phyloP scores from a whole-genome alignment of 352 stramenopile genomes.

The Pythium biforme region DNA sequence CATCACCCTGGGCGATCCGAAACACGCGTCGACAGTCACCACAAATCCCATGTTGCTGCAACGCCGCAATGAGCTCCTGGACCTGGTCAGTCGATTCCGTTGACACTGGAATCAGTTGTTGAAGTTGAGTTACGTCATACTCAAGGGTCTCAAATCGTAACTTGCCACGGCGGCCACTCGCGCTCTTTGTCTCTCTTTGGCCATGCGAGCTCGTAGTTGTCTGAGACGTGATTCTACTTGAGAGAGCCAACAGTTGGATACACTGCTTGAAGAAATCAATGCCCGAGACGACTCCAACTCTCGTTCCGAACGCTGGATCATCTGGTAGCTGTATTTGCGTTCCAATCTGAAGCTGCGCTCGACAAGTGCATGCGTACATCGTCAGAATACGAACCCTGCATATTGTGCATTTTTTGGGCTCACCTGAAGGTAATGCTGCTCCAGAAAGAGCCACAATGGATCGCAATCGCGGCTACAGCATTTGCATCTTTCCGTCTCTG shows the following conservation, averaged over 20 bases:
- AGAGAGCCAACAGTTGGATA: conserved; percentile 9
- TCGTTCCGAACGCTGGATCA: conserved; percentile 13
- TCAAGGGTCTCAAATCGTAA: conserved; percentile 23
- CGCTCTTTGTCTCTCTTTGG: neutral
- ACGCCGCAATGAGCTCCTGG: conserved; percentile 3
- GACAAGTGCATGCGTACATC: neutral
- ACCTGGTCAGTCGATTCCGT: conserved; percentile 5
- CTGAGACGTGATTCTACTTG: neutral
- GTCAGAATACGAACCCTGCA: neutral
- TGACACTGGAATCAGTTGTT: conserved; percentile 30
- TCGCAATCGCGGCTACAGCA: conserved; percentile 15
- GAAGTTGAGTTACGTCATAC: conserved; percentile 30
- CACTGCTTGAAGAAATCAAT: conserved; percentile 11
- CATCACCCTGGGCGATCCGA: conserved; percentile 35
- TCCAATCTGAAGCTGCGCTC: conserved; percentile 5
- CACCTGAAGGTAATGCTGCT: conserved; percentile 8
- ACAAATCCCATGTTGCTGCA: conserved; percentile 48
- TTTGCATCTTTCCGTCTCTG: conserved; percentile 3
- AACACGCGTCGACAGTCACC: conserved; percentile 50
- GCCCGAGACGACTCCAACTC: conserved; percentile 8
- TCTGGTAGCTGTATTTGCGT: conserved; percentile 4
- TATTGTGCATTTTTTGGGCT: neutral
- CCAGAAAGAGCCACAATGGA: conserved; percentile 14
- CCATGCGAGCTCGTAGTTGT: neutral
- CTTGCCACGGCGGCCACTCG: conserved; percentile 8